phyloP scores from a whole-genome alignment of 345 rosid species.

The Hibiscus syriacus region DNA sequence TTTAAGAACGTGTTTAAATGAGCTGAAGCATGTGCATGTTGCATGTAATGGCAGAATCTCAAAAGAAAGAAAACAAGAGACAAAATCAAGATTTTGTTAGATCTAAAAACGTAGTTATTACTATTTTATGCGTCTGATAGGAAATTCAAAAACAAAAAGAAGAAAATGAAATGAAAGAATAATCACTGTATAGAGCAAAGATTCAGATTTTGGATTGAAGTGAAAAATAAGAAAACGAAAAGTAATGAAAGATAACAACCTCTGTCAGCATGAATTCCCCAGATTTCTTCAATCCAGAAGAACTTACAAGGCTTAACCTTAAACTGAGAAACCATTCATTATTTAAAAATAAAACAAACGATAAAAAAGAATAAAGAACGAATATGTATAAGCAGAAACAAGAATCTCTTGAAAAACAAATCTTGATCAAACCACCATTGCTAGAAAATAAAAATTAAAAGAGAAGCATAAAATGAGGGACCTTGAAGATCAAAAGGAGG shows the following conservation, averaged over 20 bases:
- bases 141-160: background rate
- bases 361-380: background rate
- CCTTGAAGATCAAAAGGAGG: background rate
- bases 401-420: background rate
- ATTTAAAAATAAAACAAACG: background rate
- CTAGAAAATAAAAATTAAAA: background rate
- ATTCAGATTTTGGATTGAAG: background rate
- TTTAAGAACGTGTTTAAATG: background rate
- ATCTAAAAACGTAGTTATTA: background rate
- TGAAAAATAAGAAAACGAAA: background rate
- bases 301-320: background rate
- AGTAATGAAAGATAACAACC: background rate
- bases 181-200: background rate
- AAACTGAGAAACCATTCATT: background rate
- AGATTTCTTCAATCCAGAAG: background rate
- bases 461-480: background rate
- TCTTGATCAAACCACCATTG: conserved; percentile 1
- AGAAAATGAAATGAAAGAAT: background rate
- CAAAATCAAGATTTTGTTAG: background rate
- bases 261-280: background rate
- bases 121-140: too few relatives aligned
- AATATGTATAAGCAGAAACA: background rate
- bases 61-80: background rate
- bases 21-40: background rate
- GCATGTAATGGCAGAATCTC: background rate